phyloP scores from a whole-genome alignment of 345 rosid genomes.

The Heritiera fomes region DNA sequence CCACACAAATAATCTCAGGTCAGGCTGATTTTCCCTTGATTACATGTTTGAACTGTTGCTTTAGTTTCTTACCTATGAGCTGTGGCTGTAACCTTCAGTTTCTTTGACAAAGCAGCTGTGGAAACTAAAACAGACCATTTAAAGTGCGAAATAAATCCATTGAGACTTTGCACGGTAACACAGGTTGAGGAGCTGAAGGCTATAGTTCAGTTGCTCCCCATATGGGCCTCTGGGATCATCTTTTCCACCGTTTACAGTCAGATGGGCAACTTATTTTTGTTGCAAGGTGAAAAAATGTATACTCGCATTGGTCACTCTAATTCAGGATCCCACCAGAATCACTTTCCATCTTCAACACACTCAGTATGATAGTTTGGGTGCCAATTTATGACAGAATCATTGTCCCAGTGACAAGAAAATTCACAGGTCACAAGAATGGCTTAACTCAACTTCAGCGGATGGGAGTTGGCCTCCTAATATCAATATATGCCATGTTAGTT shows the following conservation, averaged over 20 bases:
- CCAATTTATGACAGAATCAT: slow-evolving; percentile 14
- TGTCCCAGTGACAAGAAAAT: slow-evolving; percentile 12
- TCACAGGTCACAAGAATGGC: slow-evolving; percentile 15
- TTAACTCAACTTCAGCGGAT: slow-evolving; percentile 19
- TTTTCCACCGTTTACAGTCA: slow-evolving; percentile 63
- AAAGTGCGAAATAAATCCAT: slow-evolving; percentile 33
- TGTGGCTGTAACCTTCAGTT: slow-evolving; percentile 32
- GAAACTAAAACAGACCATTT: slow-evolving; percentile 36
- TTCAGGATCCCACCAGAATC: slow-evolving; percentile 15
- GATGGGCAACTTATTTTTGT: slow-evolving; percentile 58
- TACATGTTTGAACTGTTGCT: background rate
- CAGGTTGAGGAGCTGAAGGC: slow-evolving; percentile 83
- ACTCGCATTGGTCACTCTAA: slow-evolving; percentile 10
- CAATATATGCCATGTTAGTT: slow-evolving; percentile 3
- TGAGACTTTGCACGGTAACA: slow-evolving; percentile 71
- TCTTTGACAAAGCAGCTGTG: slow-evolving; percentile 77
- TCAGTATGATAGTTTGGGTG: slow-evolving; percentile 15
- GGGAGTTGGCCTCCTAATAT: slow-evolving; percentile 14
- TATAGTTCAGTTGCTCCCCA: slow-evolving; percentile 55
- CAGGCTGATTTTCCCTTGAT: slow-evolving; percentile 5
- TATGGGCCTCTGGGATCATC: slow-evolving; percentile 73
- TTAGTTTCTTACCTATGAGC: background rate
- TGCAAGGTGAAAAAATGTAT: slow-evolving; percentile 70
- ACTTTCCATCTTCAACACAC: slow-evolving; percentile 13
- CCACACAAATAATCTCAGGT: slow-evolving; percentile 47